Percentiles rank a stretch among this genome's conserved stretches.
Evolutionary conservation across 2,329 filamentous ascomycete genomes (phyloP).

Genomic region (Penicillium sp.): DNA sequence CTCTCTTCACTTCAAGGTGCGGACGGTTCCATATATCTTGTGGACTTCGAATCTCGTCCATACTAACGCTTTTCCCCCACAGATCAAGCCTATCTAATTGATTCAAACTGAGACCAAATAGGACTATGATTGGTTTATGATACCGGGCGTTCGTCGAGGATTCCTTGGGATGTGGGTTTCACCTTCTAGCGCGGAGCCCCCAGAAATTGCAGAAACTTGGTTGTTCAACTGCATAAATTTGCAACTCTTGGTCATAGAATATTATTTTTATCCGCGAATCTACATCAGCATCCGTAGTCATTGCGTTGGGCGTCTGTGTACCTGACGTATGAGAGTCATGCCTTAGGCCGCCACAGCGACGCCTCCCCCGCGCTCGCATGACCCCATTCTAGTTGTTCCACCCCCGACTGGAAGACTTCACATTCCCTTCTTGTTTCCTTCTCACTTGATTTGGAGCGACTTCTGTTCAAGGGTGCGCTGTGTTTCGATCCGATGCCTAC

Average conservation of each 20-base stretch:
- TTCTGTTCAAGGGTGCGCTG: conserved; percentile 7
- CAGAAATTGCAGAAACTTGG: conserved; percentile 6
- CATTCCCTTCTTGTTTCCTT: conserved; percentile 7
- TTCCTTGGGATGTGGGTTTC: conserved; percentile 10
- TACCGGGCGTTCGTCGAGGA: conserved; percentile 21
- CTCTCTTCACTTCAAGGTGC: conserved; percentile 89
- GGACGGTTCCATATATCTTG: conserved; percentile 2
- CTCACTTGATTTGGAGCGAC: conserved; percentile 3
- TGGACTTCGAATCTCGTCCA: no score
- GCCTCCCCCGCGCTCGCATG: conserved; percentile 40
- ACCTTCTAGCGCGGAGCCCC: conserved; percentile 8
- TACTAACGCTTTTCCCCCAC: conserved; percentile 1
- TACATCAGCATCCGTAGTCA: background rate
- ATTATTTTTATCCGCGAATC: background rate
- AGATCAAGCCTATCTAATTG: conserved; percentile 51
- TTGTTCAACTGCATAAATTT: no score
- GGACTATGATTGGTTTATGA: conserved; percentile 14
- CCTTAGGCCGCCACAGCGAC: conserved; percentile 21
- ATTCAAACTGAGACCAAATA: background rate
- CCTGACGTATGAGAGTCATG: conserved; percentile 15
- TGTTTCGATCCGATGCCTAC: conserved; percentile 33
- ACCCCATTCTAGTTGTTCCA: conserved; percentile 26
- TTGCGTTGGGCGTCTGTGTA: conserved; percentile 3
- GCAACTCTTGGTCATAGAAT: no score
- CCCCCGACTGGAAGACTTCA: conserved; percentile 13